These are phyloP conservation scores for Hura crepitans DNA, from an alignment of 441 rosid species.

Conservation along the genomic window DNA sequence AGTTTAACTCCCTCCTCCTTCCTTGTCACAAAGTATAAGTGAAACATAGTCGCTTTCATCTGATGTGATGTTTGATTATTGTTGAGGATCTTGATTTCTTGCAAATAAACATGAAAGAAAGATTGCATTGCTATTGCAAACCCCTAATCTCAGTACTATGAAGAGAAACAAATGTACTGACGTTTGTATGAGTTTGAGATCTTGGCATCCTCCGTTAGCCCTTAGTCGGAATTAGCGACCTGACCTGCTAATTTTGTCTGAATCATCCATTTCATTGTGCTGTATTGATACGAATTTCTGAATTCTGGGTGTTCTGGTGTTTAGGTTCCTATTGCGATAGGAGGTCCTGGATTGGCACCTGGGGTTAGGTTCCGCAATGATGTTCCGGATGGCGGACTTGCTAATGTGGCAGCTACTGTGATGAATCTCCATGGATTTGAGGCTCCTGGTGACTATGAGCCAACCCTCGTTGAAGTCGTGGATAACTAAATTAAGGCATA, in stretches of 20 bases:
- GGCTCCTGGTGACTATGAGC: slow-evolving; percentile 82
- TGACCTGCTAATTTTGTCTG: not conserved
- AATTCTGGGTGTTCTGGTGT: not conserved
- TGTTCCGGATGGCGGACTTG: slow-evolving; percentile 74
- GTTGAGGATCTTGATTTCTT: not conserved
- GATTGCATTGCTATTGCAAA: too few relatives aligned
- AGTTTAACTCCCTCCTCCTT: slow-evolving; percentile 23
- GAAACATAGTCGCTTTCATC: not conserved
- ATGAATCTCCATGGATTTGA: slow-evolving; percentile 89
- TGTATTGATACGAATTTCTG: not conserved
- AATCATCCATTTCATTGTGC: not conserved
- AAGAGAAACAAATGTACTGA: too few relatives aligned
- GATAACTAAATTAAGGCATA: slow-evolving; percentile 31
- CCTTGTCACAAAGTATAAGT: not conserved
- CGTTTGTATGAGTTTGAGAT: too few relatives aligned
- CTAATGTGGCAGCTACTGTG: slow-evolving; percentile 94
- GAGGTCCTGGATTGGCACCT: slow-evolving; percentile 79
- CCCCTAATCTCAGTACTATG: too few relatives aligned
- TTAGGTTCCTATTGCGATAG: slow-evolving; percentile 97
- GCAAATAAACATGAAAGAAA: too few relatives aligned
- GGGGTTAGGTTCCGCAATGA: slow-evolving; percentile 70
- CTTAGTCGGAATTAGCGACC: not conserved
- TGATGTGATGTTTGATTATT: not conserved
- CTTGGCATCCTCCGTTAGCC: not conserved
- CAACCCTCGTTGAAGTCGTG: slow-evolving; percentile 70